Evolutionary conservation across 208 protist genomes (phyloP).

Genomic region (Acanthamoeba royreba): DNA sequence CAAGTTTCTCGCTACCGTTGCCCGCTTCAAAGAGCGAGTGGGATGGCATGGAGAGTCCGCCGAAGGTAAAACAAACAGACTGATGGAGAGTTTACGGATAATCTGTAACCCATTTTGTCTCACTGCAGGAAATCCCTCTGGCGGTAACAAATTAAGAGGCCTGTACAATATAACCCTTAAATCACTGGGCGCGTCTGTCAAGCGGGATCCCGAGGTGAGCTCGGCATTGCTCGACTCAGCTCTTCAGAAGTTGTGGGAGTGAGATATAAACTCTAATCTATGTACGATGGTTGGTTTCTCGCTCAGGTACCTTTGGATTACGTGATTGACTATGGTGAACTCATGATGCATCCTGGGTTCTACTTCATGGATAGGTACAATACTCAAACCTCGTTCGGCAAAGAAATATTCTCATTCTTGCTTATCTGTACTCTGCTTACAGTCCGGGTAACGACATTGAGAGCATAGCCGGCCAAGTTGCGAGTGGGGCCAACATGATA

Average conservation of each 20-base stretch:
- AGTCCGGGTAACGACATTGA: conserved; percentile 70
- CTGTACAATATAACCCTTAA: conserved; percentile 75
- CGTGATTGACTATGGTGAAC: conserved; percentile 56
- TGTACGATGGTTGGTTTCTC: no score
- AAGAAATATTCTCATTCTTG: no score
- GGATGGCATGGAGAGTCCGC: conserved; percentile 57
- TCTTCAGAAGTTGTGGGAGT: no score
- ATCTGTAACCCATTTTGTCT: no score
- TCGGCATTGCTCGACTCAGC: no score
- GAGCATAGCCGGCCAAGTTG: conserved; percentile 65
- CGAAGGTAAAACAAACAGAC: background rate
- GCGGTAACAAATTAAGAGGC: conserved; percentile 63
- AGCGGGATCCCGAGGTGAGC: conserved; percentile 17
- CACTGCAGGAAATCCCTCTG: conserved; percentile 66
- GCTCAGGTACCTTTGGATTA: background rate
- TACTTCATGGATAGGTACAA: conserved; percentile 70
- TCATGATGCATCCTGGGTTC: conserved; percentile 34
- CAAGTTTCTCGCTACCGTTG: conserved; percentile 38
- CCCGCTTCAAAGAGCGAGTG: conserved; percentile 44
- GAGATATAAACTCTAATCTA: no score
- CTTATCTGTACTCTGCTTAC: no score
- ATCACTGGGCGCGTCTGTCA: conserved; percentile 54
- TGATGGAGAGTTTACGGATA: no score
- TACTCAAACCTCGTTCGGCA: background rate
- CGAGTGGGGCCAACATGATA: conserved; percentile 67